phyloP scores from a whole-genome alignment of 179 eudicot species.

The Beta lomatogona region DNA sequence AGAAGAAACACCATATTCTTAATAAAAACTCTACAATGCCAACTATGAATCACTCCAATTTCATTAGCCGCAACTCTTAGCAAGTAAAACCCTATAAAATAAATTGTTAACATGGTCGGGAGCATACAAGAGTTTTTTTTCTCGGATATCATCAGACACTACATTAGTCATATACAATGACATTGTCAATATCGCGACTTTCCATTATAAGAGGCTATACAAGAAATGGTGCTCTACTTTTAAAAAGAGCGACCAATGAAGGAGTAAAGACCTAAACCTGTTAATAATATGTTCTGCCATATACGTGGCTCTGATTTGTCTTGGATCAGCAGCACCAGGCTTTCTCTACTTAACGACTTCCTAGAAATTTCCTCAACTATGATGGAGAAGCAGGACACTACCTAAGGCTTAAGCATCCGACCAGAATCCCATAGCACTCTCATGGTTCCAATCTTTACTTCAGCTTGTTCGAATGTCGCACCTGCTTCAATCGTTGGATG shows the following conservation, averaged over 20 bases:
- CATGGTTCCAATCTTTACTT: conserved; percentile 53
- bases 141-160: neutral
- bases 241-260: neutral
- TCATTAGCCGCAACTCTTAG: too few species aligned
- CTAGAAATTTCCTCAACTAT: neutral
- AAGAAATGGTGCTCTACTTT: conserved; percentile 8
- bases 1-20: too few species aligned
- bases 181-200: neutral
- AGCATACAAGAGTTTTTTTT: neutral
- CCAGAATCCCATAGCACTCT: conserved; percentile 69
- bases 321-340: conserved; percentile 1
- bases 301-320: neutral
- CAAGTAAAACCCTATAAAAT: too few species aligned
- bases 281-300: neutral
- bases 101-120: neutral
- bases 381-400: too few species aligned
- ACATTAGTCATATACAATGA: conserved; percentile 2
- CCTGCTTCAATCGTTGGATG: conserved; percentile 56
- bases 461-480: conserved; percentile 58
- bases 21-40: too few species aligned
- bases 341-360: too few species aligned
- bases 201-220: neutral
- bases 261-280: neutral
- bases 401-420: conserved; percentile 39
- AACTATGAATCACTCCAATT: too few species aligned